Base-by-base conservation (phyloP, 192 early-diverging fungal species). In the Coemansia sp. region DNA sequence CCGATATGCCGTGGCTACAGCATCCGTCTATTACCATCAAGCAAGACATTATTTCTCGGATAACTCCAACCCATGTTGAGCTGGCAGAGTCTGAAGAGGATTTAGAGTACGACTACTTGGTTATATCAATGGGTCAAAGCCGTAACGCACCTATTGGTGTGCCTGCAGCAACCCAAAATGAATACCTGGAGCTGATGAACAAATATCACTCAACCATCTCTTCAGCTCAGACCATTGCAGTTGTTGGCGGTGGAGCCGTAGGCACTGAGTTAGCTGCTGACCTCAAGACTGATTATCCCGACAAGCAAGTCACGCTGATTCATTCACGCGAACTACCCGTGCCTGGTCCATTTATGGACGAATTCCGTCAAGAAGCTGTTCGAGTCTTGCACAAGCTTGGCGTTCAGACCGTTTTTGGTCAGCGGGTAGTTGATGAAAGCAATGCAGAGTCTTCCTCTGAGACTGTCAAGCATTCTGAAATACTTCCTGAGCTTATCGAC, bases 221-320 rank as follows among this genome's bases (percentile, higher is more conserved):
- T 14, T 53, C 66, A n/a, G 72, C 86, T 6, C 55, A 80, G 33
- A 80, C 73, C 3, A 67, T 88, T n/a, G 54, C 88, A 3, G 61
- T 92, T 10, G 81, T 86, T 31, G 90, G 90, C 12, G 90, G 81
- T 6, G 90, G 90, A 15, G 86, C 87, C 14, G 84, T 87, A 7
- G 92, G 88, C 19, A 61, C 87, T 13, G 90, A 94, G 63, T 46
- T 91, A 41, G 87, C 86, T 0, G 87, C 80, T 0, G 92, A 94
- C 55, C 46, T 79, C 37, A 71, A 71, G 38, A 50, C 70, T 1
- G 70, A 62, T 14, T 73, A 58, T 38, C 67, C 70, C 10, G 39
- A 73, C 1, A 79, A 79, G 38, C 50, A 69, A 2, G 42, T 79
- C 31, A 67, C 61, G 1, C 46, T 79, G 36, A 53, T 79, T 20